Conservation (phyloP, 495 filamentous ascomycete species). For the Penicillium pulvis region DNA sequence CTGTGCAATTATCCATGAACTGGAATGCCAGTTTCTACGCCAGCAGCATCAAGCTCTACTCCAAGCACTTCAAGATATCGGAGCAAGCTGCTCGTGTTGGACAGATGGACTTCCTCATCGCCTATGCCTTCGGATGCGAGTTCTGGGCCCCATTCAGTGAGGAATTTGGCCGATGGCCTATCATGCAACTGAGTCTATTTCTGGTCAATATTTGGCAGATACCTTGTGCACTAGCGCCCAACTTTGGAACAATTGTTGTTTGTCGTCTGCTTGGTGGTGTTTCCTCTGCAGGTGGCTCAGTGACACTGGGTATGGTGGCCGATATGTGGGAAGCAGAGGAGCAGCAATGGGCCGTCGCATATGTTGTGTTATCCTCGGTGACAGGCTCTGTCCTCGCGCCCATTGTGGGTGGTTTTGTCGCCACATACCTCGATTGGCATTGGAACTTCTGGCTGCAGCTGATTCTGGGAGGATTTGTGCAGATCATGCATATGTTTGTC, state of each 20-base stretch:
- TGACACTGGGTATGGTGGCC: slow-evolving; percentile 84
- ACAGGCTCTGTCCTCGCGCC: slow-evolving; percentile 75
- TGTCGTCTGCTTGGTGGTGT: slow-evolving; percentile 69
- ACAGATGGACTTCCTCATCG: slow-evolving; percentile 70
- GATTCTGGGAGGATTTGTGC: slow-evolving; percentile 69
- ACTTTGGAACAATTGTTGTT: slow-evolving; percentile 66
- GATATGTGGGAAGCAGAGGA: slow-evolving; percentile 75
- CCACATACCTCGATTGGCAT: slow-evolving; percentile 63
- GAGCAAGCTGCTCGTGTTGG: slow-evolving; percentile 65
- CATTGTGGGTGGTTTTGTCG: slow-evolving; percentile 76
- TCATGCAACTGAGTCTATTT: slow-evolving; percentile 68
- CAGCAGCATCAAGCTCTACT: slow-evolving; percentile 63
- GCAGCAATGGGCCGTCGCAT: slow-evolving; percentile 68
- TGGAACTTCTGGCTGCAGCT: slow-evolving; percentile 86
- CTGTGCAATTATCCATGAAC: slow-evolving; percentile 82
- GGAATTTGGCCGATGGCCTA: slow-evolving; percentile 72
- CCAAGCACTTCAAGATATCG: slow-evolving; percentile 63
- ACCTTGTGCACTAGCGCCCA: slow-evolving; percentile 70
- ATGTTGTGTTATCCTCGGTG: slow-evolving; percentile 78
- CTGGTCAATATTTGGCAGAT: slow-evolving; percentile 78
- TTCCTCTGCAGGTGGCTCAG: slow-evolving; percentile 75
- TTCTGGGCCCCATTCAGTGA: slow-evolving; percentile 85
- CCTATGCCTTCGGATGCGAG: slow-evolving; percentile 80
- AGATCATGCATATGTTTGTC: slow-evolving; percentile 64
- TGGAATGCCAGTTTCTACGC: slow-evolving; percentile 78